Evolutionary conservation across 345 rosid species (phyloP).

Genomic region (Eutrema japonicum): DNA sequence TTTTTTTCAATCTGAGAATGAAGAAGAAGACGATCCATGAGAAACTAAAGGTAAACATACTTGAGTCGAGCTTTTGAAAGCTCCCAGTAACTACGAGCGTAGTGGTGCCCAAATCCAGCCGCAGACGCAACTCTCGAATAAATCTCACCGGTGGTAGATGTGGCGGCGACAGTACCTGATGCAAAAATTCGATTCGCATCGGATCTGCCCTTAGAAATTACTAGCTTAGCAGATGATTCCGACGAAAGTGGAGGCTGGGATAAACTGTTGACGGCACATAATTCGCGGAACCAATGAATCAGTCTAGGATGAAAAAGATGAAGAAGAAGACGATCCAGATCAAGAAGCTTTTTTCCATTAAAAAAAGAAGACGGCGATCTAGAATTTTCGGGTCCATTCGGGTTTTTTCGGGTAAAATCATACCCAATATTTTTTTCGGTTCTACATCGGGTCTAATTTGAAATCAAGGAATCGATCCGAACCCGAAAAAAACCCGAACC

Average conservation of each 20-base stretch:
- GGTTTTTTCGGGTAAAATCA: too few species aligned
- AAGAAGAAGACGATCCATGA: background rate
- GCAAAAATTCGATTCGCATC: conserved; percentile 50
- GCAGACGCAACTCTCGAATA: conserved; percentile 43
- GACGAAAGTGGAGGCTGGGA: conserved; percentile 36
- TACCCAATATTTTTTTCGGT: too few species aligned
- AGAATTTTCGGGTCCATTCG: too few species aligned
- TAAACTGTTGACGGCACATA: conserved; percentile 35
- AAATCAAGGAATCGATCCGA: too few species aligned
- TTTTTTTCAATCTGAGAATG: too few species aligned
- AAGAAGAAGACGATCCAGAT: conserved; percentile 14
- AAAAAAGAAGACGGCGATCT: too few species aligned
- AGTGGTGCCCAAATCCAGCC: conserved; percentile 55
- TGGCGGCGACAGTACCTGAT: conserved; percentile 22
- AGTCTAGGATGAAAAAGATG: conserved; percentile 39
- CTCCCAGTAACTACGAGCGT: conserved; percentile 79
- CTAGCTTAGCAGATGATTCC: conserved; percentile 45
- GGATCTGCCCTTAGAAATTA: conserved; percentile 39
- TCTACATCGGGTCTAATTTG: too few species aligned
- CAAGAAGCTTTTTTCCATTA: too few species aligned
- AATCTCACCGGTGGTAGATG: conserved; percentile 33
- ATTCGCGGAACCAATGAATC: conserved; percentile 38
- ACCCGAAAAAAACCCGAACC: too few species aligned
- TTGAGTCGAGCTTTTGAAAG: conserved; percentile 98
- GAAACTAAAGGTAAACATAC: conserved; percentile 40